phyloP scores from a whole-genome alignment of 495 filamentous ascomycete genomes.

The Penicillium flavigenum region DNA sequence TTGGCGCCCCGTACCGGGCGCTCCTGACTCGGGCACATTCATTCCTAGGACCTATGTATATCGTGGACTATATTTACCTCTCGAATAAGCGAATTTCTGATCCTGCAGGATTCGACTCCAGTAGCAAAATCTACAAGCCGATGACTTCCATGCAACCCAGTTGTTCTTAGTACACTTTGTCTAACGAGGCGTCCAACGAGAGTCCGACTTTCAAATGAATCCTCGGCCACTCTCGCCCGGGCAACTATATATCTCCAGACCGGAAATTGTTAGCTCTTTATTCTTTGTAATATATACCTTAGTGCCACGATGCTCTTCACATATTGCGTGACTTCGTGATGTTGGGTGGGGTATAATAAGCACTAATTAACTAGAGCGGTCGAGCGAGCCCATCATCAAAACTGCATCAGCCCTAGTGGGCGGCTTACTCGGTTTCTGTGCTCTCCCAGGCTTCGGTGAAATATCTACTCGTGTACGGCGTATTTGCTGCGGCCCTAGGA shows the following conservation, averaged over 20 bases:
- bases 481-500: not conserved
- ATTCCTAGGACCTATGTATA: not conserved
- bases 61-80: not conserved
- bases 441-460: not conserved
- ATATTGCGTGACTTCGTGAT: not conserved
- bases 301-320: not conserved
- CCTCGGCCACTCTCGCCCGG: not conserved
- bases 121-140: not conserved
- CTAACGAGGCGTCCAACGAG: not conserved
- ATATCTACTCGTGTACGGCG: not conserved
- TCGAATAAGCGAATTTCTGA: not conserved
- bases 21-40: not conserved
- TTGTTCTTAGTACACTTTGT: not conserved
- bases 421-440: not conserved
- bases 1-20: not conserved
- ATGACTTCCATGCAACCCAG: not conserved
- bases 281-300: not conserved
- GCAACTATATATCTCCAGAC: not conserved
- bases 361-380: not conserved
- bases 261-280: not conserved
- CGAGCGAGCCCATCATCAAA: not conserved
- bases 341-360: not conserved
- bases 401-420: slow-evolving; percentile 1
- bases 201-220: not conserved
- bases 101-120: not conserved